Evolutionary conservation across 371 early-diverging fungal species (phyloP), one percentile per base, ranked within the genome.

Genomic region (Blakeslea trispora): DNA sequence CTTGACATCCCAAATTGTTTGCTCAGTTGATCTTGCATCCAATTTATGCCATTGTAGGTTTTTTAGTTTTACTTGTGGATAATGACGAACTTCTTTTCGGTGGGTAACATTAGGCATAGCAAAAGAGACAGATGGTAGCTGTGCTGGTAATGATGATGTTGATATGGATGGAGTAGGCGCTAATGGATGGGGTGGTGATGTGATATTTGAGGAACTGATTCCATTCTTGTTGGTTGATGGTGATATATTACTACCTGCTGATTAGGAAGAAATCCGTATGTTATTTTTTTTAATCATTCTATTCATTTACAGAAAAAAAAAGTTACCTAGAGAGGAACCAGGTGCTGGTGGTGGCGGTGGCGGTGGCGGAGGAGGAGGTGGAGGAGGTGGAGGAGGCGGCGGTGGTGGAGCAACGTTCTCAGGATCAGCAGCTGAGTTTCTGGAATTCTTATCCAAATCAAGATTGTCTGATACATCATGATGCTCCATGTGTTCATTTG

Each of bases 31-130:
- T 7, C 55, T 59, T 1, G 63, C 61, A 40, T 78, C 78, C 21
- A 78, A 40, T 34, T 78, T 78, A 23, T 78, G 72, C 74, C 74
- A 74, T 46, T 78, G 78, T 6, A 78, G 42, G 45, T 74, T 69
- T 39, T 74, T 72, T 6, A 78, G 62, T 21, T 78, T 74, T 10
- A 69, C 55, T 39, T 71, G 60, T 22, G 77, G 77, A 55, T 74
- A 73, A 32, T 77, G 74, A 0, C 59, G 62, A 14, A 77, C 53
- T 32, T 69, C 64, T 54, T 77, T 77, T 10, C 77, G 69, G 23
- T 35, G 35, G 6, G 72, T 66, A 0, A 49, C 2, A 37, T 2
- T 37, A 37, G 37, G 37, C 11, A 11, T 37, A 3, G 37, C 3
- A 11, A 37, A 37, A 10, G 37, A 37, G 2, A 37, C 37, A 37